Conservation (phyloP, 2,329 filamentous ascomycete genomes). For the Ophiostoma quercus region DNA sequence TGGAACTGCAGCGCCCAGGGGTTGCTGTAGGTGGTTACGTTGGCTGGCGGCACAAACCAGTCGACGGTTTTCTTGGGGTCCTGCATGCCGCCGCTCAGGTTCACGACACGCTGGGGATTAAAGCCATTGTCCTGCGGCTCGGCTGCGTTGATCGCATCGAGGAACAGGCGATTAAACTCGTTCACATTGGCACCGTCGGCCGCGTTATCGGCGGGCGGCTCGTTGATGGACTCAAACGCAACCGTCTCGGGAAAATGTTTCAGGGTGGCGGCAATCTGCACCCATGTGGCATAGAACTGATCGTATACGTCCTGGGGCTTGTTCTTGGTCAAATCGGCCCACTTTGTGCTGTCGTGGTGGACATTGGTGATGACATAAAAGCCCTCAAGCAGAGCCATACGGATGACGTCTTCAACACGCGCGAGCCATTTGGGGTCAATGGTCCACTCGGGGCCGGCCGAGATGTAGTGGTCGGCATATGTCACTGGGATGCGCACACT, state of each 20-base stretch:
- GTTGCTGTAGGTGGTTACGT: constrained; percentile 46
- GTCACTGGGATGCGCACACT: constrained; percentile 56
- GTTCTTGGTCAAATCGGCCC: constrained; percentile 51
- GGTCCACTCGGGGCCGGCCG: constrained; percentile 45
- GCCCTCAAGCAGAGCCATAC: constrained; percentile 47
- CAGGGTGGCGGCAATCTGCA: constrained; percentile 51
- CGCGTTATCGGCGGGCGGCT: constrained; percentile 49
- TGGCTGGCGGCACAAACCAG: constrained; percentile 47
- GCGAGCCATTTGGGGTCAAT: constrained; percentile 52
- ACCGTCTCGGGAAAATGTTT: constrained; percentile 51
- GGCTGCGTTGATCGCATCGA: constrained; percentile 44
- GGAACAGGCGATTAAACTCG: constrained; percentile 52
- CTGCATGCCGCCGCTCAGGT: constrained; percentile 47
- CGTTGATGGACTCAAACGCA: constrained; percentile 56
- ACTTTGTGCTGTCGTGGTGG: constrained; percentile 56
- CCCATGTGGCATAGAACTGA: constrained; percentile 52
- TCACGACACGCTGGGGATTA: constrained; percentile 52
- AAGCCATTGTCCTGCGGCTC: constrained; percentile 38
- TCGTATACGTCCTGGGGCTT: constrained; percentile 48
- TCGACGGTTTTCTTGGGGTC: constrained; percentile 49
- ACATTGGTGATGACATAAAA: constrained; percentile 53
- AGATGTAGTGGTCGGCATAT: constrained; percentile 52
- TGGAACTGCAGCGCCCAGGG: constrained; percentile 59
- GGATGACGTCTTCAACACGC: constrained; percentile 53
- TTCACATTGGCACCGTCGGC: constrained; percentile 49